Percentiles rank a stretch among this genome's conserved stretches.
Evolutionary conservation across 345 rosid genomes (phyloP).

Genomic region (Rhizophora mangle): DNA sequence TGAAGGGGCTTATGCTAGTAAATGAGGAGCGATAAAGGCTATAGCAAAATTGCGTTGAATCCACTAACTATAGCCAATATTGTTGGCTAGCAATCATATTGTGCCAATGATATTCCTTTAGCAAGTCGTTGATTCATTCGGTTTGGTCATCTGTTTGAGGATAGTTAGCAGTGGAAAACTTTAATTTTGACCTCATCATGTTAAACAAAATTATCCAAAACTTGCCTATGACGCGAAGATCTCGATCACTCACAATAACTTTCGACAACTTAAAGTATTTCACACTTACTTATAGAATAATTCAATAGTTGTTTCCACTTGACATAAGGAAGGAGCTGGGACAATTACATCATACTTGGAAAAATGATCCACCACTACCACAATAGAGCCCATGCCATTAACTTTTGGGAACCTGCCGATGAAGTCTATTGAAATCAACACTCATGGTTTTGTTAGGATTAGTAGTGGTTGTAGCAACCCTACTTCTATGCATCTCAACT

Average conservation of each 20-base stretch:
- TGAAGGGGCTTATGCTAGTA: accelerated
- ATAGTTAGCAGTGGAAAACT: not conserved
- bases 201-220: not conserved
- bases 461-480: too few species aligned
- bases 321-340: not conserved
- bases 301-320: not conserved
- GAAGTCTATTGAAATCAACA: too few species aligned
- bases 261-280: not conserved
- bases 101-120: not conserved
- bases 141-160: too few species aligned
- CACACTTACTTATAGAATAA: not conserved
- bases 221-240: accelerated
- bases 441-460: accelerated
- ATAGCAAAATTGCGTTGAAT: not conserved
- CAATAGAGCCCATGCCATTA: accelerated
- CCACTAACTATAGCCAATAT: not conserved
- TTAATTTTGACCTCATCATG: not conserved
- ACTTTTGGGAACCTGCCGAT: too few species aligned
- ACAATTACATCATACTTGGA: accelerated
- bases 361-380: too few species aligned
- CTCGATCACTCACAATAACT: not conserved
- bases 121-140: accelerated
- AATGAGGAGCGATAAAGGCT: accelerated
- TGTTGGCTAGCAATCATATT: not conserved
- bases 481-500: too few species aligned